phyloP scores from a whole-genome alignment of 805 yeast genomes.

The Metschnikowia arizonensis region DNA sequence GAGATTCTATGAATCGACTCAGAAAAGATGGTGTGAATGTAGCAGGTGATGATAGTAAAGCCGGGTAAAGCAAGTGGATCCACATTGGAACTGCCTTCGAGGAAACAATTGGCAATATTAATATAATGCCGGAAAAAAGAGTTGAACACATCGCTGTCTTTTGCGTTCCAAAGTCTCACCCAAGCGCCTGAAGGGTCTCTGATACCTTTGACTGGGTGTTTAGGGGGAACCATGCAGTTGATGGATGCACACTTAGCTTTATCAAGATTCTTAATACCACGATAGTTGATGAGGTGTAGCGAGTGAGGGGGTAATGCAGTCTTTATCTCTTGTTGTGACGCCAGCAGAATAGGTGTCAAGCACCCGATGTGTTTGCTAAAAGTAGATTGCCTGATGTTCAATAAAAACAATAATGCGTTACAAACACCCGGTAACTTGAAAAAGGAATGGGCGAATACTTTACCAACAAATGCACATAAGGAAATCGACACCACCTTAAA shows the following conservation, averaged over 20 bases:
- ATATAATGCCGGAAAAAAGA: conserved; percentile 61
- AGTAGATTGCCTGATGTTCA: conserved; percentile 50
- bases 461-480: conserved; percentile 63
- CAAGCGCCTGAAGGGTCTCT: conserved; percentile 57
- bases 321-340: conserved; percentile 5
- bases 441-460: conserved; percentile 62
- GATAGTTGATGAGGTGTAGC: conserved; percentile 28
- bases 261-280: conserved; percentile 32
- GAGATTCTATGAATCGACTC: conserved; percentile 24
- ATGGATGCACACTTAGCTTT: conserved; percentile 24
- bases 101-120: conserved; percentile 19
- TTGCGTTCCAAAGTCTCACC: conserved; percentile 58
- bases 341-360: conserved; percentile 1
- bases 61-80: conserved; percentile 34
- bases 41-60: conserved; percentile 41
- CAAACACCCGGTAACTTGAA: conserved; percentile 53
- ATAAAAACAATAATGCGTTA: conserved; percentile 50
- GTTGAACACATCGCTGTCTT: conserved; percentile 55
- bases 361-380: conserved; percentile 26
- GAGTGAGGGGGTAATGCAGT: conserved; percentile 28
- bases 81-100: conserved; percentile 4
- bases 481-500: conserved; percentile 52
- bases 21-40: conserved; percentile 41
- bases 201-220: conserved; percentile 45
- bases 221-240: conserved; percentile 39